Percentiles rank a stretch among this genome's conserved stretches.
phyloP scores from a whole-genome alignment of 139 green algal genomes.

The Volvox reticuliferus region DNA sequence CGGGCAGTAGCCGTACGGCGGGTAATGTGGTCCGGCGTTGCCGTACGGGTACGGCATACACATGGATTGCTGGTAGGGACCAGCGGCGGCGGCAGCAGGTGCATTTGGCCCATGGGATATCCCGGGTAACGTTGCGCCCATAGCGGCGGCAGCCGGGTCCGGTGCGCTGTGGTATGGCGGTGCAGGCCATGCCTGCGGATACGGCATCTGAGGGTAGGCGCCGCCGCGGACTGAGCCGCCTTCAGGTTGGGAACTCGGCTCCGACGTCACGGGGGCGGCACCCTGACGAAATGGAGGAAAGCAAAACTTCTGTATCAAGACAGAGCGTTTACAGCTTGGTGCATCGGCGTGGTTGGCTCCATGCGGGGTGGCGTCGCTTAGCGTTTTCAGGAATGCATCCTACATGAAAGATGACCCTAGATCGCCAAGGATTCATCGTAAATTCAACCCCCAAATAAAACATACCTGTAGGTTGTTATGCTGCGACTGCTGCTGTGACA shows the following conservation, averaged over 20 bases:
- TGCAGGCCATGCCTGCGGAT: not conserved
- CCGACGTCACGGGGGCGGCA: not conserved
- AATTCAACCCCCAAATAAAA: not conserved
- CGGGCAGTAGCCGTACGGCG: constrained; percentile 18
- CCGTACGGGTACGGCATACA: not conserved
- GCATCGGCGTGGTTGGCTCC: not conserved
- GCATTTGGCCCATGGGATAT: not conserved
- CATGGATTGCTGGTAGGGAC: not conserved
- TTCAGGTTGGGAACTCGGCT: not conserved
- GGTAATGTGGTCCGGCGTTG: not conserved
- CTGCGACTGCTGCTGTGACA: not conserved
- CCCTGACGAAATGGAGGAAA: not conserved
- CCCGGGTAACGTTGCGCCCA: not conserved
- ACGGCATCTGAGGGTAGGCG: not conserved
- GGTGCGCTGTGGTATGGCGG: not conserved
- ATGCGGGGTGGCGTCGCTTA: too few species aligned
- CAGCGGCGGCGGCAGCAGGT: not conserved
- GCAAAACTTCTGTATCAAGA: too few species aligned
- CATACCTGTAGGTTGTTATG: too few species aligned
- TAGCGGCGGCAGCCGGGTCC: not conserved
- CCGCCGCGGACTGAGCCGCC: not conserved
- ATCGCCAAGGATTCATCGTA: not conserved
- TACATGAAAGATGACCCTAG: too few species aligned
- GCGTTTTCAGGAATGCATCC: not conserved
- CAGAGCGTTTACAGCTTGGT: not conserved